Evolutionary conservation across 306 rosid species (phyloP), one percentile per base, ranked within the genome.

Genomic region (Mucuna pruriens): DNA sequence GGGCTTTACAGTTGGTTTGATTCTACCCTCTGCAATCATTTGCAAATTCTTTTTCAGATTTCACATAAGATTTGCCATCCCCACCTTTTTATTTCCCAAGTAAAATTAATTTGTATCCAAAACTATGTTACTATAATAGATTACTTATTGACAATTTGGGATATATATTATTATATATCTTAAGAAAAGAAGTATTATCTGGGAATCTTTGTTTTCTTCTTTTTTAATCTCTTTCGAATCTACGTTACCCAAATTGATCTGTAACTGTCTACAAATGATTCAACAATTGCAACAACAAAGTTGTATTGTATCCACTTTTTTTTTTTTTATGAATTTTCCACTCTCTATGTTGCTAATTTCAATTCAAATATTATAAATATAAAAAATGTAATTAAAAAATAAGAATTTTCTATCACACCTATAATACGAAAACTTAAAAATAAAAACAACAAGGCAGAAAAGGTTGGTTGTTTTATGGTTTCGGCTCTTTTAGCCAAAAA

Each of bases 1-100:
- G 81, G 81, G 68, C 60, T 81, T 82, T 85, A 52, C 80, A 66
- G 84, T 73, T 74, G 83, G 68, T 40, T 78, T 4, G 52, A 77
- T 52, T 73, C 55, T n/a, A 7, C 46, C 8, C 48, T 83, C 5
- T 40, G 80, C 76, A 78, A 71, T 72, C 83, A 83, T 83, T 78
- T 52, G 74, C 68, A 20, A 7, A 26, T 49, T 62, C 70, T 63
- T 63, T 78, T 33, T 22, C 13, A 68, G 83, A 80, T 55, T 84
- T 84, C 80, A 42, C 83, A 7, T 3, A 62, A 34, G 67, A 77
- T 54, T 73, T 73, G 45, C 15, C 44, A 45, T 65, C 49, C 55
- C 57, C 55, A 46, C 36, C 68, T 67, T 73, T 77, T 78, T 55
- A 58, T 72, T 58, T 46, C 38, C 38, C 3, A 16, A 33, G 4